phyloP scores from a whole-genome alignment of 1,284 basidiomycete genomes.

The Psilocybe mexicana region DNA sequence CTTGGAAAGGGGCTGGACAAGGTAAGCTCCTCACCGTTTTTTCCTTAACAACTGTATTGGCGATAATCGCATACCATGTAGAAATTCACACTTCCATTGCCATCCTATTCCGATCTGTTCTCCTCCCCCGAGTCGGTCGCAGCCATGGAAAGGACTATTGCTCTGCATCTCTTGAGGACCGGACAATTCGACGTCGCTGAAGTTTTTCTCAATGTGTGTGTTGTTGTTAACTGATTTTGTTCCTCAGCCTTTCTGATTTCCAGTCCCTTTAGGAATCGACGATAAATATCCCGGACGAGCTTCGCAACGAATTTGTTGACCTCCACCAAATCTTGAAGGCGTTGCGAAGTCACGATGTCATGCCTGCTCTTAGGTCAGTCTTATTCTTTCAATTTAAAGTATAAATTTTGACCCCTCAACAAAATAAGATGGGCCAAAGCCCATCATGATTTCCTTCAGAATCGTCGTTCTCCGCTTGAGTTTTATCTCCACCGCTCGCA shows the following conservation, averaged over 20 bases:
- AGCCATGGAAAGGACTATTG: conserved; percentile 75
- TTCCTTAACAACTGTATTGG: neutral
- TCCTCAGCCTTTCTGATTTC: neutral
- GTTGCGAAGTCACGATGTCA: conserved; percentile 66
- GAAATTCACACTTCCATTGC: conserved; percentile 72
- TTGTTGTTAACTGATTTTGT: neutral
- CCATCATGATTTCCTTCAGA: conserved; percentile 65
- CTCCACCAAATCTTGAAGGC: conserved; percentile 75
- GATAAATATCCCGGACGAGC: conserved; percentile 57
- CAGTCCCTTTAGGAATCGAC: conserved; percentile 61
- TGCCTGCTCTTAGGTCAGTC: conserved; percentile 71
- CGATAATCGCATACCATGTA: conserved; percentile 30
- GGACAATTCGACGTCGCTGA: conserved; percentile 78
- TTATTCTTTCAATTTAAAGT: neutral
- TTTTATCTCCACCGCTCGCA: conserved; percentile 88
- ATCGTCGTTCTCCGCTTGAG: conserved; percentile 76
- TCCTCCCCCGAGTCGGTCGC: conserved; percentile 54
- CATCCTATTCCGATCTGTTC: conserved; percentile 72
- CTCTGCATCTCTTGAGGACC: conserved; percentile 75
- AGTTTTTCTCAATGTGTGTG: conserved; percentile 65
- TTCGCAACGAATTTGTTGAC: conserved; percentile 64
- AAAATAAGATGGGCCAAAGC: conserved; percentile 69
- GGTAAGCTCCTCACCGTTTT: conserved; percentile 44
- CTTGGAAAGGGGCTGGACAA: conserved; percentile 89
- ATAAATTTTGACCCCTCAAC: neutral